Percentiles rank a stretch among this genome's conserved stretches.
Conservation (phyloP, 2,329 filamentous ascomycete species). For the Diaporthe amygdali region DNA sequence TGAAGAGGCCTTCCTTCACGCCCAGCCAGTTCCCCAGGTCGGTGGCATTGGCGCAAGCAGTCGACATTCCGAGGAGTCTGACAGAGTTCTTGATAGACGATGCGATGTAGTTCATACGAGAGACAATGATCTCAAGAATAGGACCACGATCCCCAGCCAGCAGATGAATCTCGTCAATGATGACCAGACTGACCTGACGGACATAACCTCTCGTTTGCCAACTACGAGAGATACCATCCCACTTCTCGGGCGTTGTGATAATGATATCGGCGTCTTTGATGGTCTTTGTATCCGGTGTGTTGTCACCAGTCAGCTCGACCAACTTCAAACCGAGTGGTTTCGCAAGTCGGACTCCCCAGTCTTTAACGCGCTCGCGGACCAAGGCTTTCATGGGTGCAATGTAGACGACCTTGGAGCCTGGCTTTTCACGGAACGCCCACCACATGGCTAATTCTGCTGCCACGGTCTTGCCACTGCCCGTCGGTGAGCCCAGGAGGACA, state of each 20-base stretch:
- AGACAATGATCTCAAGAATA: conserved; percentile 96
- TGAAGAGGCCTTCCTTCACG: conserved; percentile 94
- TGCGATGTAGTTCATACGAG: conserved; percentile 97
- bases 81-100: conserved; percentile 90
- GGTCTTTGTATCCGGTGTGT: conserved; percentile 94
- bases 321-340: conserved; percentile 84
- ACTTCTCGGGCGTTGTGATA: conserved; percentile 99
- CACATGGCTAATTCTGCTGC: conserved; percentile 98
- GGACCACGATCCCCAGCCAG: conserved; percentile 96
- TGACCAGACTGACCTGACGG: conserved; percentile 90
- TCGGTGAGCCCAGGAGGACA: conserved; percentile 92
- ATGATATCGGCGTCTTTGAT: conserved; percentile 97
- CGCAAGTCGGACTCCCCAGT: conserved; percentile 87
- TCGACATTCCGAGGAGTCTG: conserved; percentile 96
- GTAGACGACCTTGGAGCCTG: conserved; percentile 96
- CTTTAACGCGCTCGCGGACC: conserved; percentile 93
- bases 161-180: conserved; percentile 98
- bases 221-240: conserved; percentile 98
- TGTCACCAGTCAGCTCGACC: conserved; percentile 95
- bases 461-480: conserved; percentile 96
- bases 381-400: conserved; percentile 99
- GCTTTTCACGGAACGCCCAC: conserved; percentile 96
- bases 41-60: conserved; percentile 92
- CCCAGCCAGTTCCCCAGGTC: conserved; percentile 97
- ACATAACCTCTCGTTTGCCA: conserved; percentile 99